phyloP scores from a whole-genome alignment of 176 grass and related monocot species.

The maize (Zea mays) region Zm-B73-REFERENCE-NAM-5.0 NC_050100.1:63654001-63654500 shows the following conservation, averaged over 20 bases:
- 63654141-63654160: not conserved
- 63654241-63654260: not conserved
- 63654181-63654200: not conserved
- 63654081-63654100: not conserved
- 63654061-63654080: not conserved
- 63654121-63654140: not conserved
- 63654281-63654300: not conserved
- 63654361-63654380: not conserved
- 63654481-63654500: too few species aligned
- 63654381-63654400: too few species aligned
- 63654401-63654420: not conserved
- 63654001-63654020: too few species aligned
- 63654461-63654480: too few species aligned
- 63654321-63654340: not conserved
- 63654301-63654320: constrained; percentile 1
- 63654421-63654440: not conserved
- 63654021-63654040: not conserved
- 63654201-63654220: not conserved
- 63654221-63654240: not conserved
- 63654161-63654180: not conserved
- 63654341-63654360: not conserved
- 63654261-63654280: not conserved
- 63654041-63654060: not conserved
- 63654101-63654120: not conserved
- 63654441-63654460: not conserved